Conservation (phyloP, 768 basidiomycete species). For the Termitomyces sp. region DNA sequence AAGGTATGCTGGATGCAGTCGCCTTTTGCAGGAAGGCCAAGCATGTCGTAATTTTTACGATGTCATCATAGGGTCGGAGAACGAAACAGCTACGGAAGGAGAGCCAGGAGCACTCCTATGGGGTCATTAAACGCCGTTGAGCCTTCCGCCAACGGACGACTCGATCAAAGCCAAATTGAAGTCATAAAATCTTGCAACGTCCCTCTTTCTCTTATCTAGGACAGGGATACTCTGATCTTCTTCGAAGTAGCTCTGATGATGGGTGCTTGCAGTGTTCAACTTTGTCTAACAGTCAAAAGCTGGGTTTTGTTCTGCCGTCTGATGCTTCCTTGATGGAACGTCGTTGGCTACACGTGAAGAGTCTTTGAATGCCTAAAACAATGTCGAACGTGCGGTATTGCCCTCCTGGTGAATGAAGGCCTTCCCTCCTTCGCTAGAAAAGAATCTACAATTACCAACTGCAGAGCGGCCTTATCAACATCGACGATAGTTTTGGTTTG, state of each 20-base stretch:
- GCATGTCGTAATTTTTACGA: constrained; percentile 46
- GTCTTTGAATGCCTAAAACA: constrained; percentile 39
- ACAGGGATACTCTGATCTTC: not conserved
- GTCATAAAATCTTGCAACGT: constrained; percentile 43
- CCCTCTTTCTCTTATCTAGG: constrained; percentile 58
- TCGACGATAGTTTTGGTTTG: constrained; percentile 30
- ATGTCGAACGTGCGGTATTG: constrained; percentile 72
- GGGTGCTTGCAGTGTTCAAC: constrained; percentile 45
- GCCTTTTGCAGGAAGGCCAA: constrained; percentile 36
- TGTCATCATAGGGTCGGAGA: constrained; percentile 36
- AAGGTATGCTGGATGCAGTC: constrained; percentile 65
- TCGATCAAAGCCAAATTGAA: constrained; percentile 52
- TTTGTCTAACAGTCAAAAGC: constrained; percentile 60
- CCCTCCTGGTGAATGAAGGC: constrained; percentile 50
- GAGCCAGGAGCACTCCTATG: not conserved
- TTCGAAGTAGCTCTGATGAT: not conserved
- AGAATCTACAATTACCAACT: constrained; percentile 59
- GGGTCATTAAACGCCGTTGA: not conserved
- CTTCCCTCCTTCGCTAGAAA: constrained; percentile 43
- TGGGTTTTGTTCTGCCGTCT: constrained; percentile 50
- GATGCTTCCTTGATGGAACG: constrained; percentile 61
- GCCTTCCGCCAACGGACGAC: not conserved
- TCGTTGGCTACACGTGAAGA: constrained; percentile 38
- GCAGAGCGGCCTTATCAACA: constrained; percentile 37
- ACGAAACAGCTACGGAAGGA: not conserved